A percentile compares a stretch with the other conserved stretches of the same genome.
These are phyloP conservation scores for Aspergillus conjunctus DNA, from an alignment of 495 filamentous ascomycete species.

Conservation along the genomic window DNA sequence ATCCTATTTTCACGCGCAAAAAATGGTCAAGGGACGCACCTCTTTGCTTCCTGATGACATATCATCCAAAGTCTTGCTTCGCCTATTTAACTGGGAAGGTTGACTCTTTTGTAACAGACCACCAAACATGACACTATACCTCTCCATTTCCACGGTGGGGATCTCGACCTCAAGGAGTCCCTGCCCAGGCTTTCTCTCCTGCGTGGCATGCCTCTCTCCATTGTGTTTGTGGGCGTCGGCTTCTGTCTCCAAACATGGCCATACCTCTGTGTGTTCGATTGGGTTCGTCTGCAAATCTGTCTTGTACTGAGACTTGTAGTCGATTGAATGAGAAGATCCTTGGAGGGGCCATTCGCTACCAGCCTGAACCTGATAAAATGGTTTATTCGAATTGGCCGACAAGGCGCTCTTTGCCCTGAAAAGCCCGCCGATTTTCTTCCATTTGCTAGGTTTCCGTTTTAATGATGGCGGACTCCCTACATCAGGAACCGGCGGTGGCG, in stretches of 20 bases:
- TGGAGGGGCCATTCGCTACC: slow-evolving; percentile 20
- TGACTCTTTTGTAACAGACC: slow-evolving; percentile 61
- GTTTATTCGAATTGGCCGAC: slow-evolving; percentile 27
- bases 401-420: slow-evolving; percentile 50
- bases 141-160: slow-evolving; percentile 76
- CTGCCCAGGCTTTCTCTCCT: background rate
- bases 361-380: slow-evolving; percentile 26
- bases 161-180: slow-evolving; percentile 72
- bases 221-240: slow-evolving; percentile 13
- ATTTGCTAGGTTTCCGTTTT: slow-evolving; percentile 54
- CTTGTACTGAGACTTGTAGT: slow-evolving; percentile 20
- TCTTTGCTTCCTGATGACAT: slow-evolving; percentile 51
- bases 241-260: slow-evolving; percentile 34
- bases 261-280: slow-evolving; percentile 32
- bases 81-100: slow-evolving; percentile 59
- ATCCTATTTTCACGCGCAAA: background rate
- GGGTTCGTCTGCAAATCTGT: slow-evolving; percentile 12
- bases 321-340: slow-evolving; percentile 26
- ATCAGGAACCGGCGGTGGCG: slow-evolving; percentile 15
- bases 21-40: slow-evolving; percentile 24
- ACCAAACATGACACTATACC: slow-evolving; percentile 95
- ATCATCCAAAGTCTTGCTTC: slow-evolving; percentile 69
- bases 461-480: slow-evolving; percentile 23
- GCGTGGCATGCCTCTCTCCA: background rate
- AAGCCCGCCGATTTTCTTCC: slow-evolving; percentile 58